phyloP scores from a whole-genome alignment of 345 rosid genomes.

The Mercurialis annua region DNA sequence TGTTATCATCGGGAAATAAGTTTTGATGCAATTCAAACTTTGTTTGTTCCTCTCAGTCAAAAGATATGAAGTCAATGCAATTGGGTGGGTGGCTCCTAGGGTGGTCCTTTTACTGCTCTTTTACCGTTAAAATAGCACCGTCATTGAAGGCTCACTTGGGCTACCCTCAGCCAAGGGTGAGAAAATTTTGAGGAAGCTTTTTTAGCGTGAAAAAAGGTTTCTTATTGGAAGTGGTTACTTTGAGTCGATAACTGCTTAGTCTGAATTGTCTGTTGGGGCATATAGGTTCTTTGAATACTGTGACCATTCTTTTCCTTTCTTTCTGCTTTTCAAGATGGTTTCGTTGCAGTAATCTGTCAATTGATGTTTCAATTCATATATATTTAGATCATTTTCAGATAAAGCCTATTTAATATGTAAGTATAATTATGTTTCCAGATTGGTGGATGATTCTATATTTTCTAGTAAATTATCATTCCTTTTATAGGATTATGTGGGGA shows the following conservation, averaged over 20 bases:
- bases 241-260: background rate
- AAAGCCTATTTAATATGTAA: background rate
- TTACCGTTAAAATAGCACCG: background rate
- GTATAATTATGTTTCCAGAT: background rate
- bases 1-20: background rate
- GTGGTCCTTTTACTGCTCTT: background rate
- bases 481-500: constrained; percentile 90
- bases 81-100: background rate
- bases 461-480: background rate
- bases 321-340: background rate
- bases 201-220: background rate
- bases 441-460: background rate
- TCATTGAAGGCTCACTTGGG: background rate
- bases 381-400: background rate
- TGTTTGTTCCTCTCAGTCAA: background rate
- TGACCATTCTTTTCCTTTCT: background rate
- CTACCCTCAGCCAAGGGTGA: background rate
- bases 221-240: background rate
- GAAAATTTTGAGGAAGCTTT: background rate
- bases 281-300: background rate
- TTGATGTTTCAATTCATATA: background rate
- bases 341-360: background rate
- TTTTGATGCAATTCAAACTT: background rate
- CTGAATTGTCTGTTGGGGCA: background rate
- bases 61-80: background rate